Conservation (phyloP, 257 asterid genomes). For the Coffea eugenioides region DNA sequence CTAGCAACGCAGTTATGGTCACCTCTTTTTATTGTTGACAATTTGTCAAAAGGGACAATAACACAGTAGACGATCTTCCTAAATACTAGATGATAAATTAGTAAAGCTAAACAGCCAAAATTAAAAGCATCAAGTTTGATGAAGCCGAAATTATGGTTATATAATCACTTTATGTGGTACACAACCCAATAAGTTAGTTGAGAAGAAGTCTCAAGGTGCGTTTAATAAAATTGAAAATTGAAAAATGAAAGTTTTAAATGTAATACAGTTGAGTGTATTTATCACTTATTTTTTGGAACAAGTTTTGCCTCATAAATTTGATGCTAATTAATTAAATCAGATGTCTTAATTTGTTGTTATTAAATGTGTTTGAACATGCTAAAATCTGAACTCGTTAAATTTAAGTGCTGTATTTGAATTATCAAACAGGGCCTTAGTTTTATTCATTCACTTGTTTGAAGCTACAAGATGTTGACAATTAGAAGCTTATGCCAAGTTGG, state of each 20-base stretch:
- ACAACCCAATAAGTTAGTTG: background rate
- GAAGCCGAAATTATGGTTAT: background rate
- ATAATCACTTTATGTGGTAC: background rate
- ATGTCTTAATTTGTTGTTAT: no score
- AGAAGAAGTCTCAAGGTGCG: no score
- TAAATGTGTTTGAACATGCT: no score
- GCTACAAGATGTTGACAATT: constrained; percentile 6
- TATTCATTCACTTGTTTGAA: background rate
- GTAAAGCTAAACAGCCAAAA: background rate
- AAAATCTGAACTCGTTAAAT: no score
- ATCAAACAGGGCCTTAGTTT: background rate
- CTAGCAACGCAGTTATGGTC: background rate
- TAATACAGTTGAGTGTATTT: no score
- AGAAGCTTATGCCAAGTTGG: background rate
- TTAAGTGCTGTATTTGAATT: no score
- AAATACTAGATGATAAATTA: background rate
- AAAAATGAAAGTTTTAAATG: no score
- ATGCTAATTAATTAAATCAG: no score
- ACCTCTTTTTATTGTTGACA: no score
- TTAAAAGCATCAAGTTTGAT: background rate
- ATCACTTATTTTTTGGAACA: no score
- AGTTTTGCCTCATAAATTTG: no score
- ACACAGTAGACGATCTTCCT: background rate
- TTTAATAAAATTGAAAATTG: no score
- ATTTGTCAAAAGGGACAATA: background rate